Evolutionary conservation across 1,284 basidiomycete genomes (phyloP).

Genomic region (Microbotryomycetes sp.): DNA sequence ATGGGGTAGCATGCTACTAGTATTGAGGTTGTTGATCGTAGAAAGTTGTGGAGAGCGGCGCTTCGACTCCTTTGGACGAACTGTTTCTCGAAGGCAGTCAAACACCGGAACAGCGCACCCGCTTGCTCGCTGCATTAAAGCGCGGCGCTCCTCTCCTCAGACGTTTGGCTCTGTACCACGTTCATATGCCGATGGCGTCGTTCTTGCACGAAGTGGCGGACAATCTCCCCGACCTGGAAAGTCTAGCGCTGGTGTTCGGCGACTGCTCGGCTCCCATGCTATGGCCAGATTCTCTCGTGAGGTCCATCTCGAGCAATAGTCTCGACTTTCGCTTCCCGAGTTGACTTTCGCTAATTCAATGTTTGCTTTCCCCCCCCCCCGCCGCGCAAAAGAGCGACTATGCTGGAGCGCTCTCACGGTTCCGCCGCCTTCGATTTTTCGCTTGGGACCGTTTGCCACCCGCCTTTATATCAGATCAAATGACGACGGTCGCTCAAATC

Average conservation of each 20-base stretch:
- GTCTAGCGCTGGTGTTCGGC: background rate
- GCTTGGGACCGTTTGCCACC: background rate
- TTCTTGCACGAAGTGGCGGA: conserved; percentile 11
- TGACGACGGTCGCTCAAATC: background rate
- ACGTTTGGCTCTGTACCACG: conserved; percentile 28
- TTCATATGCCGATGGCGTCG: conserved; percentile 5
- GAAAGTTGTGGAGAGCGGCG: background rate
- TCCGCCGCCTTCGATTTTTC: background rate
- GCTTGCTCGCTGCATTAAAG: conserved; percentile 10
- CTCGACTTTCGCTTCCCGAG: too few species aligned
- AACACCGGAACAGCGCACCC: background rate
- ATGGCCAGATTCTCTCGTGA: background rate
- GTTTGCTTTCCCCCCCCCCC: too few species aligned
- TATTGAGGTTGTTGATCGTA: background rate
- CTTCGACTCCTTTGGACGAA: conserved; percentile 17
- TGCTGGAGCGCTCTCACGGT: background rate
- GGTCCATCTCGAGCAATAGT: too few species aligned
- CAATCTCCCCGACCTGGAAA: background rate
- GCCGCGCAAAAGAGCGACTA: background rate
- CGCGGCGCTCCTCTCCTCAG: conserved; percentile 6
- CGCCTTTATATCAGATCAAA: background rate
- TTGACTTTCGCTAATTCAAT: too few species aligned
- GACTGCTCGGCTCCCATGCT: background rate
- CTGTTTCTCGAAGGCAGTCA: conserved; percentile 30
- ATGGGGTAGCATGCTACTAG: background rate